A percentile compares a stretch with the other conserved stretches of the same genome.
Evolutionary conservation across 441 rosid species (phyloP).

Genomic region (Jatropha multifida): DNA sequence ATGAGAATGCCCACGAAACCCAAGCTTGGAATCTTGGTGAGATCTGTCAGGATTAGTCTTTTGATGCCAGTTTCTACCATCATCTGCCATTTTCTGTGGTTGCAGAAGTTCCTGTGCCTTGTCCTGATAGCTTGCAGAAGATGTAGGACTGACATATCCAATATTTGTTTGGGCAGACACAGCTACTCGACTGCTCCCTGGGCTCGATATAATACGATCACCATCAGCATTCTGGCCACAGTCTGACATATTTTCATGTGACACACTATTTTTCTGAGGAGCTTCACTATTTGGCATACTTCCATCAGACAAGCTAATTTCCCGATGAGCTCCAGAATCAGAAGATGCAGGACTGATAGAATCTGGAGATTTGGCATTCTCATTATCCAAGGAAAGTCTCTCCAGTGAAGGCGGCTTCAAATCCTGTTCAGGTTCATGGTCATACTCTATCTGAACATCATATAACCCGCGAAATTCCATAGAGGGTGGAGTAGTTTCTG

Average conservation of each 20-base stretch:
- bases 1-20: slow-evolving; percentile 46
- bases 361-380: slow-evolving; percentile 26
- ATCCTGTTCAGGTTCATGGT: slow-evolving; percentile 29
- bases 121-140: slow-evolving; percentile 31
- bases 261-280: slow-evolving; percentile 32
- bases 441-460: slow-evolving; percentile 26
- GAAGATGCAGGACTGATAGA: slow-evolving; percentile 7
- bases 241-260: slow-evolving; percentile 31
- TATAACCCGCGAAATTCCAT: slow-evolving; percentile 23
- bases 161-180: slow-evolving; percentile 40
- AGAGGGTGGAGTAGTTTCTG: slow-evolving; percentile 32
- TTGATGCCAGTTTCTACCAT: slow-evolving; percentile 39
- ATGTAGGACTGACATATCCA: slow-evolving; percentile 31
- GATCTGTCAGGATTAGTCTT: slow-evolving; percentile 35
- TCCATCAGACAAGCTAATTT: slow-evolving; percentile 33
- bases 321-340: slow-evolving; percentile 20
- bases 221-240: slow-evolving; percentile 28
- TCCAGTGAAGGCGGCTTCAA: slow-evolving; percentile 37
- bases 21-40: slow-evolving; percentile 45
- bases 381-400: slow-evolving; percentile 39
- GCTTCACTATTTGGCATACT: slow-evolving; percentile 29
- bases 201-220: slow-evolving; percentile 30
- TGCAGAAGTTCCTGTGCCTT: slow-evolving; percentile 16
- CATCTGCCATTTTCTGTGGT: slow-evolving; percentile 27
- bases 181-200: slow-evolving; percentile 35